Conservation (phyloP, 106 monocot species). For the Dioscorea dumetorum region DNA sequence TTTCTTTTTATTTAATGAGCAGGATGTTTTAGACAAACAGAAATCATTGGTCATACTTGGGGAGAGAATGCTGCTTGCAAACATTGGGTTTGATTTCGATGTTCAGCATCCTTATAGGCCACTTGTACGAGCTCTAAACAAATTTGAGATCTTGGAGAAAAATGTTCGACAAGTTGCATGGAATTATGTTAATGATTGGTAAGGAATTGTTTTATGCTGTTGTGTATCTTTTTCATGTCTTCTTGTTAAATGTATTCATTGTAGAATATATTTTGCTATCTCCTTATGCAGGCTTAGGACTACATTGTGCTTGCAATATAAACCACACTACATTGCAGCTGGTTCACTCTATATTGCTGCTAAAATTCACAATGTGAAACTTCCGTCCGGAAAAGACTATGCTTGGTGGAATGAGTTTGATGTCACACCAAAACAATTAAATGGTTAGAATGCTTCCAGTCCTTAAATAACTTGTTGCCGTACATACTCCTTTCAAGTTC, state of each 20-base stretch:
- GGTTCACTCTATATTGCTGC: slow-evolving; percentile 64
- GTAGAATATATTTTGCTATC: background rate
- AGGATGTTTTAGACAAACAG: slow-evolving; percentile 63
- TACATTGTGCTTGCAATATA: slow-evolving; percentile 63
- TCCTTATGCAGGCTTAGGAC: slow-evolving; percentile 46
- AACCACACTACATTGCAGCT: slow-evolving; percentile 77
- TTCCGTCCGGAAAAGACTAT: slow-evolving; percentile 28
- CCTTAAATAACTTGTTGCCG: background rate
- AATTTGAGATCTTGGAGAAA: slow-evolving; percentile 31
- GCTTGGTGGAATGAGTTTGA: slow-evolving; percentile 84
- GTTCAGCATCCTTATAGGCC: slow-evolving; percentile 70
- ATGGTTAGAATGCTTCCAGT: slow-evolving; percentile 30
- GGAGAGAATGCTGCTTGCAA: slow-evolving; percentile 57
- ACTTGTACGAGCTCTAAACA: slow-evolving; percentile 51
- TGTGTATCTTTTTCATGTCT: background rate
- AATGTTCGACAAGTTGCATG: slow-evolving; percentile 51
- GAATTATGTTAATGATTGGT: slow-evolving; percentile 82
- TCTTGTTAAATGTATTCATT: background rate
- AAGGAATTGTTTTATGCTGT: background rate
- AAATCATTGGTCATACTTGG: slow-evolving; percentile 45
- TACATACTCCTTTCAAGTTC: background rate
- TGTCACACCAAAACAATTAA: slow-evolving; percentile 29
- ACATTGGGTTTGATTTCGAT: slow-evolving; percentile 57
- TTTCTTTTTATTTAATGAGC: background rate
- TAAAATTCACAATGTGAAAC: slow-evolving; percentile 46